Evolutionary conservation across 495 filamentous ascomycete species (phyloP).

Genomic region (Pyrenula massariospora): DNA sequence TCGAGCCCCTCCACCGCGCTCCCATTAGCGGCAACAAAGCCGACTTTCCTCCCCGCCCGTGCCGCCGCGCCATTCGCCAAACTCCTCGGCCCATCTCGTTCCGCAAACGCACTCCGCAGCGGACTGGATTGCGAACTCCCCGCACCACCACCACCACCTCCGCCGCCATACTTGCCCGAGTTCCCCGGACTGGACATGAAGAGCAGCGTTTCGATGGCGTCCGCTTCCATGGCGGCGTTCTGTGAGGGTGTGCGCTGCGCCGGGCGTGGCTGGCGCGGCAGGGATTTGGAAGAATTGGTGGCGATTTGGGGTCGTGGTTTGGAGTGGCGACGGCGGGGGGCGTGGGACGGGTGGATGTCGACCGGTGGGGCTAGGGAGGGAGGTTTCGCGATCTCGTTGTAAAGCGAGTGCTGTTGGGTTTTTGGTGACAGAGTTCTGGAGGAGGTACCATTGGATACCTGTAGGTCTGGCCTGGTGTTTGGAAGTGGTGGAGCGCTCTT

Average conservation of each 20-base stretch:
- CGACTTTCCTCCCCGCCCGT: neutral
- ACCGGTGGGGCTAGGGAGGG: conserved; percentile 4
- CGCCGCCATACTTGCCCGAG: conserved; percentile 19
- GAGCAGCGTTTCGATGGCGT: conserved; percentile 75
- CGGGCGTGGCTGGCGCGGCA: conserved; percentile 5
- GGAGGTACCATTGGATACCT: conserved; percentile 5
- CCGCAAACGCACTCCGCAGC: neutral
- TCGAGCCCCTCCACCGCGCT: neutral
- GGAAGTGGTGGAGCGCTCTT: conserved; percentile 19
- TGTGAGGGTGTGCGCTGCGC: conserved; percentile 43
- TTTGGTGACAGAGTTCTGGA: conserved; percentile 11
- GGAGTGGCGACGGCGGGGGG: conserved; percentile 20
- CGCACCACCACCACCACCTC: neutral
- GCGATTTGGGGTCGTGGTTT: conserved; percentile 2
- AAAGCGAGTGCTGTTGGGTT: conserved; percentile 24
- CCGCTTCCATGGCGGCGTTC: conserved; percentile 65
- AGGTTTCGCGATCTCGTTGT: conserved; percentile 19
- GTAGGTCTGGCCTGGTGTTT: conserved; percentile 30
- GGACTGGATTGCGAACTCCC: neutral
- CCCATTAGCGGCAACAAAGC: neutral
- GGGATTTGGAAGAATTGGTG: conserved; percentile 14
- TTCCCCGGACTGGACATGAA: conserved; percentile 83
- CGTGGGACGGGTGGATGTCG: conserved; percentile 14
- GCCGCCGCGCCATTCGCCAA: neutral
- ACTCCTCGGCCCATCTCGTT: neutral